These are phyloP conservation scores for Auricularia cornea DNA, from an alignment of 768 basidiomycete species.

Conservation along the genomic window DNA sequence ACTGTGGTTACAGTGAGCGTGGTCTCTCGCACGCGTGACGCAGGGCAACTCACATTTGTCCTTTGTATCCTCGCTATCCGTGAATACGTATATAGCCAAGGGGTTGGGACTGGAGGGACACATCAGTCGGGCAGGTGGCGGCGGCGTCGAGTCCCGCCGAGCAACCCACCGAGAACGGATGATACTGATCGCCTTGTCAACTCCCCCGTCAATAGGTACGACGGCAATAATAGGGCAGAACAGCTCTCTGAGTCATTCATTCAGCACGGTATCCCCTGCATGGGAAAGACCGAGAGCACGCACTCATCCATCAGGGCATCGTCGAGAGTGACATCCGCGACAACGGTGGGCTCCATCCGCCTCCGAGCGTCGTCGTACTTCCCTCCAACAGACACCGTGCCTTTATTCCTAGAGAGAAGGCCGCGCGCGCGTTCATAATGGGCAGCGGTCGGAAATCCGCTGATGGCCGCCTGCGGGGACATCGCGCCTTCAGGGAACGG, in stretches of 20 bases:
- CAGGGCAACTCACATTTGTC: conserved; percentile 12
- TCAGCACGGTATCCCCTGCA: neutral
- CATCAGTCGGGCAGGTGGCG: too few relatives aligned
- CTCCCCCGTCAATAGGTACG: conserved; percentile 16
- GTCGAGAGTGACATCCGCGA: conserved; percentile 41
- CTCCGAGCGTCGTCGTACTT: conserved; percentile 29
- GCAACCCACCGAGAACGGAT: conserved; percentile 9
- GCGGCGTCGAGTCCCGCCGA: too few relatives aligned
- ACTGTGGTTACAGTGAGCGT: conserved; percentile 31
- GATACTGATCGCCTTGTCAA: conserved; percentile 18
- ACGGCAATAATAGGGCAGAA: conserved; percentile 31
- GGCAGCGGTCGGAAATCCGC: conserved; percentile 43
- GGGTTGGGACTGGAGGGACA: conserved; percentile 47
- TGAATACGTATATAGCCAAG: conserved; percentile 58
- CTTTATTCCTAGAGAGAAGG: conserved; percentile 47
- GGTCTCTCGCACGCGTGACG: neutral
- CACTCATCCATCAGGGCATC: conserved; percentile 46
- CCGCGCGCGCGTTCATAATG: conserved; percentile 48
- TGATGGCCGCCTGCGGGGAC: conserved; percentile 28
- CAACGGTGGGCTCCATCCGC: conserved; percentile 52
- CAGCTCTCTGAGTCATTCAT: conserved; percentile 18
- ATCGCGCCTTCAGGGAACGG: conserved; percentile 40
- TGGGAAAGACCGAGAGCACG: neutral
- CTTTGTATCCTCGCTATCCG: conserved; percentile 31
- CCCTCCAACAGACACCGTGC: conserved; percentile 48